phyloP scores from a whole-genome alignment of 805 yeast genomes.

The Lipomyces lipofer region DNA sequence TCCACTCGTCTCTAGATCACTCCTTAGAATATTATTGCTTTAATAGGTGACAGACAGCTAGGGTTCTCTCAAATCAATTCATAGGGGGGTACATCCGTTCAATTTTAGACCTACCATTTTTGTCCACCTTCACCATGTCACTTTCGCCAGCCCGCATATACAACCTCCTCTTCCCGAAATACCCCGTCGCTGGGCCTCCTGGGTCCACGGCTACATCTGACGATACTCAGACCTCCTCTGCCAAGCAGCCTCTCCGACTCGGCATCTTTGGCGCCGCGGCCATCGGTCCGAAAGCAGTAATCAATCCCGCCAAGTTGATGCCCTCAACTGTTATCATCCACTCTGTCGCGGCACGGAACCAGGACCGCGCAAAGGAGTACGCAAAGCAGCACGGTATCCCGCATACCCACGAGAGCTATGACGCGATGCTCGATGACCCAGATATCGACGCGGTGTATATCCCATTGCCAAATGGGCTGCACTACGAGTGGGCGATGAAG shows the following conservation, averaged over 20 bases:
- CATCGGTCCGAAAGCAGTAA: conserved; percentile 24
- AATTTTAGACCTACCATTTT: no score
- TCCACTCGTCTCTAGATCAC: no score
- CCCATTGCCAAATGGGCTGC: conserved; percentile 29
- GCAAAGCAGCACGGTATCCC: conserved; percentile 20
- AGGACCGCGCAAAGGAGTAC: conserved; percentile 15
- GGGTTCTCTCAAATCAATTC: no score
- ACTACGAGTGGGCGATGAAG: conserved; percentile 30
- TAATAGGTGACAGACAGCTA: no score
- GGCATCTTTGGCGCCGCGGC: conserved; percentile 29
- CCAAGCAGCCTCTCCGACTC: conserved; percentile 14
- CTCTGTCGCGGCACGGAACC: conserved; percentile 25
- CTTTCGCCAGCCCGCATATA: conserved; percentile 10
- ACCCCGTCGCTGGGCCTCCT: no score
- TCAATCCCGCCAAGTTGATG: conserved; percentile 22
- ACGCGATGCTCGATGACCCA: conserved; percentile 20
- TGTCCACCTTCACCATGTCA: no score
- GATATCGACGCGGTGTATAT: conserved; percentile 24
- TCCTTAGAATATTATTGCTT: no score
- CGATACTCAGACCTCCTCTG: neutral
- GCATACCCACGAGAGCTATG: conserved; percentile 17
- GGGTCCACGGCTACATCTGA: neutral
- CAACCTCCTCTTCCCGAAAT: conserved; percentile 9
- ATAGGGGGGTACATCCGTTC: no score
- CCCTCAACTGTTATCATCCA: conserved; percentile 14